These are phyloP conservation scores for Discostella stelligeroides DNA, from an alignment of 108 stramenopile species.

Conservation along the genomic window DNA sequence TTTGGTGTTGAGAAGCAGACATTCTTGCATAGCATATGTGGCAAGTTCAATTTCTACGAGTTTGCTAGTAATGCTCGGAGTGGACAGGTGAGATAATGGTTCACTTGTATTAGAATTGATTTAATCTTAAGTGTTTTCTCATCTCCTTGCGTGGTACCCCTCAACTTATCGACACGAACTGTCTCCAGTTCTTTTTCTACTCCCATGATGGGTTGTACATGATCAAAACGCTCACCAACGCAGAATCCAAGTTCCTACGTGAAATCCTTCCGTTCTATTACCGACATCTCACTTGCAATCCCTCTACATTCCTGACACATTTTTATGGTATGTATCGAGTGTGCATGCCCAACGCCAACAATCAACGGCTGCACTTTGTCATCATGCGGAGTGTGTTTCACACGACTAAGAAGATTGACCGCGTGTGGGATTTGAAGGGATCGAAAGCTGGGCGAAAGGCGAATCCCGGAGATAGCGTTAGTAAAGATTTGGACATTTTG, in stretches of 20 bases:
- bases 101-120: too few species aligned
- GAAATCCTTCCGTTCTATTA: constrained; percentile 87
- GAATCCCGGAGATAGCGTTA: constrained; percentile 49
- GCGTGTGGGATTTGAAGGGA: constrained; percentile 84
- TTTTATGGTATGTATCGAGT: constrained; percentile 91
- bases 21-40: constrained; percentile 85
- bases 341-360: constrained; percentile 64
- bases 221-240: constrained; percentile 84
- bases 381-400: constrained; percentile 73
- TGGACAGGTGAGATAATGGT: constrained; percentile 55
- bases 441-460: constrained; percentile 48
- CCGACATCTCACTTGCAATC: constrained; percentile 66
- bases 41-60: constrained; percentile 87
- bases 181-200: constrained; percentile 88
- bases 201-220: constrained; percentile 89
- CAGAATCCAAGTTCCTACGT: constrained; percentile 87
- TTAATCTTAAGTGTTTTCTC: too few species aligned
- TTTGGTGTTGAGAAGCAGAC: constrained; percentile 71
- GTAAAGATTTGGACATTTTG: constrained; percentile 60
- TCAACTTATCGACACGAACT: too few species aligned
- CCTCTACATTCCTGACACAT: constrained; percentile 77
- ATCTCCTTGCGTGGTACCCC: too few species aligned
- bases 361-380: constrained; percentile 63
- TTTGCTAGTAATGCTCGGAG: constrained; percentile 89
- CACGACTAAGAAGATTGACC: constrained; percentile 58